Evolutionary conservation across 2,329 filamentous ascomycete genomes (phyloP).

Genomic region (Cryphonectria nitschkei): DNA sequence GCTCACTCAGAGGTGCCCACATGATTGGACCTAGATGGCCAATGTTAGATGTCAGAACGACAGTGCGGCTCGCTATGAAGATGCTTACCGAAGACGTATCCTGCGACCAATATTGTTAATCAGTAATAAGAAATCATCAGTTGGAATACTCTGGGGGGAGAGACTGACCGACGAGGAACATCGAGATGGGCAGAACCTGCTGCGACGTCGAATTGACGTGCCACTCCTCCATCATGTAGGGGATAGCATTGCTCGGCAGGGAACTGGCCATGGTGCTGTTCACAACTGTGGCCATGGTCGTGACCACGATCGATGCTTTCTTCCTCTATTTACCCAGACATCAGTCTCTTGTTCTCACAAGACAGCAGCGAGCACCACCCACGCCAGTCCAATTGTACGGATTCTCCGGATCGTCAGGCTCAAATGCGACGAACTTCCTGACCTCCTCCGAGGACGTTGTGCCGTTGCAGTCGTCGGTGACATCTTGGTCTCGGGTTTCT

Average conservation of each 20-base stretch:
- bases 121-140: not conserved
- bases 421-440: slow-evolving; percentile 49
- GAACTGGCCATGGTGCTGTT: slow-evolving; percentile 71
- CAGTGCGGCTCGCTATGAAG: not conserved
- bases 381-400: slow-evolving; percentile 56
- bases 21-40: slow-evolving; percentile 50
- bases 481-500: slow-evolving; percentile 45
- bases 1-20: slow-evolving; percentile 69
- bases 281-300: slow-evolving; percentile 62
- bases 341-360: slow-evolving; percentile 22
- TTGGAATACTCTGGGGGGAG: not conserved
- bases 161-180: slow-evolving; percentile 57
- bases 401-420: slow-evolving; percentile 53
- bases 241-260: slow-evolving; percentile 65
- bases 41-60: not conserved
- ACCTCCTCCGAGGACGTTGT: slow-evolving; percentile 37
- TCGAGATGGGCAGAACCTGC: slow-evolving; percentile 61
- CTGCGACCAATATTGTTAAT: slow-evolving; percentile 18
- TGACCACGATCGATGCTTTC: slow-evolving; percentile 58
- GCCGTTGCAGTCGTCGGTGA: slow-evolving; percentile 32
- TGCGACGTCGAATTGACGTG: slow-evolving; percentile 52
- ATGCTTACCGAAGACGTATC: slow-evolving; percentile 59
- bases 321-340: slow-evolving; percentile 45
- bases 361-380: slow-evolving; percentile 9
- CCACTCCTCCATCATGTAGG: slow-evolving; percentile 62